Evolutionary conservation across 169 alveolate species (phyloP).

Genomic region (Prorocentrum cordatum): DNA sequence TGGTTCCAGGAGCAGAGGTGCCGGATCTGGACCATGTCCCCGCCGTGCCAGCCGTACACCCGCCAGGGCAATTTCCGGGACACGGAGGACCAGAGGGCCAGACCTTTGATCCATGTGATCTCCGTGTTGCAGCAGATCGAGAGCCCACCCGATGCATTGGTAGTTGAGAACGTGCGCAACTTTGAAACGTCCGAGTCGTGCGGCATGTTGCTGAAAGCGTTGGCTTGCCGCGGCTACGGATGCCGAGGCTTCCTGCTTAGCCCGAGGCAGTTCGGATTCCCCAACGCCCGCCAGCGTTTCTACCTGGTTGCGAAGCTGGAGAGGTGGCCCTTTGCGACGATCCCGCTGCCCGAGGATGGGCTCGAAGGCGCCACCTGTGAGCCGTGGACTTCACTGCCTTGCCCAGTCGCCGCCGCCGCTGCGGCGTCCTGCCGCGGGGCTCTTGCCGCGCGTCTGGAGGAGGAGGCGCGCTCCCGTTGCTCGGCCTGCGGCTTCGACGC

Average conservation of each 20-base stretch:
- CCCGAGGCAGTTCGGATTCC: conserved; percentile 42
- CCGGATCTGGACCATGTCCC: conserved; percentile 45
- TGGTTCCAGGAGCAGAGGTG: conserved; percentile 43
- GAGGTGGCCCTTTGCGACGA: background rate
- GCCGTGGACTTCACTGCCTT: no score
- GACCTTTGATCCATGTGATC: conserved; percentile 21
- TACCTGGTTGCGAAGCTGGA: background rate
- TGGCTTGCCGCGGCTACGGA: background rate
- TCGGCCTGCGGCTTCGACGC: background rate
- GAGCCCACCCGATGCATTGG: conserved; percentile 26
- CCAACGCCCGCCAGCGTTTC: conserved; percentile 41
- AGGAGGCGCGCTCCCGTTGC: no score
- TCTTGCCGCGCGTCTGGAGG: background rate
- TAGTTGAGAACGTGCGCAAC: conserved; percentile 27
- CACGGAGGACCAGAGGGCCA: conserved; percentile 36
- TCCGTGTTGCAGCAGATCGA: conserved; percentile 12
- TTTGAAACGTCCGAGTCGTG: conserved; percentile 41
- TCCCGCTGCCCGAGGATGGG: no score
- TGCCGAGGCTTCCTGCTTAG: conserved; percentile 41
- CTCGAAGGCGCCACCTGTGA: no score
- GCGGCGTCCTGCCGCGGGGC: no score
- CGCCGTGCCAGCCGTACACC: conserved; percentile 61
- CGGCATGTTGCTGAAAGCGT: background rate
- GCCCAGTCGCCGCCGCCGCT: no score
- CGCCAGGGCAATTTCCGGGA: conserved; percentile 35